These are phyloP conservation scores for Coffea humblotiana DNA, from an alignment of 305 asterid genomes.

Conservation along the genomic window DNA sequence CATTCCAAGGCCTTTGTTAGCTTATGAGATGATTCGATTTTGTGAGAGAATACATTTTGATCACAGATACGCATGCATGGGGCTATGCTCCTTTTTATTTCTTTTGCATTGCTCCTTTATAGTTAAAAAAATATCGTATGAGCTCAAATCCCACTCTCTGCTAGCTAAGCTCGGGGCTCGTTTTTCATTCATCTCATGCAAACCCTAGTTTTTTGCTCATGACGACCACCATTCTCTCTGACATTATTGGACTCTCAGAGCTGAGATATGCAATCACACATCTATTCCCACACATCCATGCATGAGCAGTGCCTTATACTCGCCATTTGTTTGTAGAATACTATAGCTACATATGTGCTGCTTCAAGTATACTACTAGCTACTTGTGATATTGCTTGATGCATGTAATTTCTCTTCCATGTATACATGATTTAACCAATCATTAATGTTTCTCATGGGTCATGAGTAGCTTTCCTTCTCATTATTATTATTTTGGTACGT, in stretches of 20 bases:
- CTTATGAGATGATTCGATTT: slow-evolving; percentile 24
- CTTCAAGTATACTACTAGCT: too few species aligned
- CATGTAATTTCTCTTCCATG: not conserved
- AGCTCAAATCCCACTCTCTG: slow-evolving; percentile 18
- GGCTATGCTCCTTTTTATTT: not conserved
- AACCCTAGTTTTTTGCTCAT: slow-evolving; percentile 18
- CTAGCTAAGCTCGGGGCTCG: slow-evolving; percentile 3
- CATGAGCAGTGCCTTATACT: not conserved
- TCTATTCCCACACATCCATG: not conserved
- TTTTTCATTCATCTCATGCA: slow-evolving; percentile 18
- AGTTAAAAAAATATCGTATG: not conserved
- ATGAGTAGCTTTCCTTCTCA: too few species aligned
- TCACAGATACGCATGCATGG: slow-evolving; percentile 24
- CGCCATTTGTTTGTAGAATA: not conserved
- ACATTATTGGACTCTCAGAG: not conserved
- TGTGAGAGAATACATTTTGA: slow-evolving; percentile 11
- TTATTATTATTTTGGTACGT: too few species aligned
- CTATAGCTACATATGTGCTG: not conserved
- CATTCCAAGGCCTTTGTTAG: slow-evolving; percentile 31
- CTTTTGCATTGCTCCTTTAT: not conserved
- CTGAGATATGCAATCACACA: not conserved
- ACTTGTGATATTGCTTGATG: not conserved
- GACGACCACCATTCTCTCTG: not conserved
- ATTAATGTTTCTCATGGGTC: too few species aligned
- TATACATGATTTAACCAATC: too few species aligned